Evolutionary conservation across 163 green algal genomes (phyloP).

Genomic region (Chlamydomonas reinhardtii): DNA sequence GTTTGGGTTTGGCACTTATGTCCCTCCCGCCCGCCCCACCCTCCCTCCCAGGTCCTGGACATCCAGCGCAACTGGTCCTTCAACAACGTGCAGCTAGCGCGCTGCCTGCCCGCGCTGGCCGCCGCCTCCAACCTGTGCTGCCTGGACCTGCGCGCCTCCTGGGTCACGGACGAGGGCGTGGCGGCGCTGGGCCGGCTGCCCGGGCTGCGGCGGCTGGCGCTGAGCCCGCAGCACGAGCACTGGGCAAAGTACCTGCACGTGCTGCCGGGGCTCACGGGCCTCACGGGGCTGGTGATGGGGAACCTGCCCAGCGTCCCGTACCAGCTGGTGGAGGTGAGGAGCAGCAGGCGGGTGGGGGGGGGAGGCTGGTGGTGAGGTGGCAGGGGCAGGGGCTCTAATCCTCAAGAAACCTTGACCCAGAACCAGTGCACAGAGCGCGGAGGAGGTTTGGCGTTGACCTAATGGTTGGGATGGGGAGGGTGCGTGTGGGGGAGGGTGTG

Average conservation of each 20-base stretch:
- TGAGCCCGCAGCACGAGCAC: slow-evolving; percentile 21
- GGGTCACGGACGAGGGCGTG: slow-evolving; percentile 16
- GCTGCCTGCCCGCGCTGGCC: slow-evolving; percentile 60
- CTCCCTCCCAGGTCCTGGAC: slow-evolving; percentile 64
- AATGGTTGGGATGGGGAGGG: too few relatives aligned
- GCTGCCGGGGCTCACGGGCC: slow-evolving; percentile 56
- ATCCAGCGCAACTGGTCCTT: slow-evolving; percentile 69
- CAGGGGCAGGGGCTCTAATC: too few relatives aligned
- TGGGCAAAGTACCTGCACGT: slow-evolving; percentile 52
- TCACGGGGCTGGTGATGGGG: slow-evolving; percentile 60
- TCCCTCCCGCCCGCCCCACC: too few relatives aligned
- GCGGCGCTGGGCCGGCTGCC: neutral
- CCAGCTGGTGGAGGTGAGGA: slow-evolving; percentile 32
- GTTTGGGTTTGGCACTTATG: too few relatives aligned
- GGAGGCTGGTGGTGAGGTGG: too few relatives aligned
- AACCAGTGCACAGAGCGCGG: too few relatives aligned
- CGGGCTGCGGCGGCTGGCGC: slow-evolving; percentile 9
- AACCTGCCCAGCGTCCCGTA: slow-evolving; percentile 51
- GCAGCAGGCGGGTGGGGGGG: too few relatives aligned
- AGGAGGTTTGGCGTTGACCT: too few relatives aligned
- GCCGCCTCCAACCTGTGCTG: slow-evolving; percentile 20
- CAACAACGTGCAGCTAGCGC: slow-evolving; percentile 67
- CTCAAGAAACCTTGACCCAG: too few relatives aligned
- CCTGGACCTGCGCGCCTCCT: slow-evolving; percentile 63
- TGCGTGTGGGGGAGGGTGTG: too few relatives aligned